These are phyloP conservation scores for Neodidymelliopsis sp. DNA, from an alignment of 2,329 filamentous ascomycete genomes.

Conservation along the genomic window DNA sequence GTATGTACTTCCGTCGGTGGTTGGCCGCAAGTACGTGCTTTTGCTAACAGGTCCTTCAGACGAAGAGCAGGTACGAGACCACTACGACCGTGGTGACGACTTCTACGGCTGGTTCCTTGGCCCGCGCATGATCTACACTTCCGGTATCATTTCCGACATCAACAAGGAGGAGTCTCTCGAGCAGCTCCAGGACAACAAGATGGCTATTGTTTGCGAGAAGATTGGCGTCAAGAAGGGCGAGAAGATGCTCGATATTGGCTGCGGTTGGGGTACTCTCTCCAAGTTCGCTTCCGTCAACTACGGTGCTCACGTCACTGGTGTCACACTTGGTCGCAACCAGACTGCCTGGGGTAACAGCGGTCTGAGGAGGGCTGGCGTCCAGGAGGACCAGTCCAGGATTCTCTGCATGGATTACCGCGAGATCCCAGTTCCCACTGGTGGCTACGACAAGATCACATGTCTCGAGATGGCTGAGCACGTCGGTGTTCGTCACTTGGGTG, in stretches of 20 bases:
- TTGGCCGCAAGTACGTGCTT: not conserved
- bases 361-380: conserved; percentile 80
- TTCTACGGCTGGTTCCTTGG: conserved; percentile 99
- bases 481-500: conserved; percentile 84
- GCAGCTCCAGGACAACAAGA: conserved; percentile 96
- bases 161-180: conserved; percentile 89
- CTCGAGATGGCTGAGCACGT: conserved; percentile 99
- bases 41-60: conserved; percentile 62
- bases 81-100: conserved; percentile 98
- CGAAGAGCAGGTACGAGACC: conserved; percentile 95
- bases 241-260: conserved; percentile 90
- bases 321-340: conserved; percentile 95
- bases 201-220: conserved; percentile 95
- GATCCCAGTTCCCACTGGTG: conserved; percentile 77
- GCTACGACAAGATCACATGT: conserved; percentile 95
- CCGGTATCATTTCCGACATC: conserved; percentile 88
- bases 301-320: conserved; percentile 82
- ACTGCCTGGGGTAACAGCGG: conserved; percentile 95
- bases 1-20: conserved; percentile 61
- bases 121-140: conserved; percentile 98
- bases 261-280: conserved; percentile 96
- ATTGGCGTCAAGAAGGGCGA: conserved; percentile 84
- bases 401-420: conserved; percentile 98
- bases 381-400: conserved; percentile 88
- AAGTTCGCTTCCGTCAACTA: conserved; percentile 94